Percentiles rank a stretch among this genome's conserved stretches.
phyloP scores from a whole-genome alignment of 1,284 basidiomycete genomes.

The Trametes sp. region DNA sequence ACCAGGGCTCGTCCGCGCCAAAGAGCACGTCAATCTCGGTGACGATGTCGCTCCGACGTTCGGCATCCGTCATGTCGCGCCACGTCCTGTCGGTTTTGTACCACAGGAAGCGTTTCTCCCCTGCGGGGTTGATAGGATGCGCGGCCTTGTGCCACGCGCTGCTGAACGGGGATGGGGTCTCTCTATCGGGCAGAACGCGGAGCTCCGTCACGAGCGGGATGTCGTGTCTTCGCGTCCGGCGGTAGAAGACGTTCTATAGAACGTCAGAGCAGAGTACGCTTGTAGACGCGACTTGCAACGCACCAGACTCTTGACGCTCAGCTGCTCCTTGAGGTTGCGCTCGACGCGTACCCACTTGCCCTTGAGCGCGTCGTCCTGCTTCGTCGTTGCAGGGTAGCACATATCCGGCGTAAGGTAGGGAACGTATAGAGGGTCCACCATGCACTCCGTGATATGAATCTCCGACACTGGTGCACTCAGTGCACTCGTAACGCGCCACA shows the following conservation, averaged over 20 bases:
- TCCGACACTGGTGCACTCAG: slow-evolving; percentile 68
- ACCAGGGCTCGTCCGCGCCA: slow-evolving; percentile 83
- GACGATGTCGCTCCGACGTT: slow-evolving; percentile 67
- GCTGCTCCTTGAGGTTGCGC: slow-evolving; percentile 76
- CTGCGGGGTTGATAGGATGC: slow-evolving; percentile 35
- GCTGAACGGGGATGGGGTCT: slow-evolving; percentile 53
- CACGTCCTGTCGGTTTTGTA: slow-evolving; percentile 74
- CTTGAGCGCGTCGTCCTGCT: slow-evolving; percentile 77
- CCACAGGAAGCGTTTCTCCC: slow-evolving; percentile 67
- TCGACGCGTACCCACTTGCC: slow-evolving; percentile 91
- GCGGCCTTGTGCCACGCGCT: slow-evolving; percentile 66
- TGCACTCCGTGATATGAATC: slow-evolving; percentile 76
- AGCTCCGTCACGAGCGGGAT: slow-evolving; percentile 74
- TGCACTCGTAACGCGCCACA: not conserved
- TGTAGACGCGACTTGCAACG: not conserved
- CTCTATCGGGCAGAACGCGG: slow-evolving; percentile 57
- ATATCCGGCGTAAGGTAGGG: slow-evolving; percentile 45
- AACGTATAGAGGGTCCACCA: slow-evolving; percentile 65
- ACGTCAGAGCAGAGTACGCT: slow-evolving; percentile 8
- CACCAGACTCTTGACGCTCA: slow-evolving; percentile 38
- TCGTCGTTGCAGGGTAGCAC: slow-evolving; percentile 75
- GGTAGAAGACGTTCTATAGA: slow-evolving; percentile 78
- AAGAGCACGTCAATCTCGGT: slow-evolving; percentile 91
- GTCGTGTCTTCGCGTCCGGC: slow-evolving; percentile 82
- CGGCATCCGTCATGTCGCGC: slow-evolving; percentile 62